Evolutionary conservation across 1,139 yeast genomes (phyloP), one percentile per base, ranked within the genome.

Genomic region (Pichia sp.): DNA sequence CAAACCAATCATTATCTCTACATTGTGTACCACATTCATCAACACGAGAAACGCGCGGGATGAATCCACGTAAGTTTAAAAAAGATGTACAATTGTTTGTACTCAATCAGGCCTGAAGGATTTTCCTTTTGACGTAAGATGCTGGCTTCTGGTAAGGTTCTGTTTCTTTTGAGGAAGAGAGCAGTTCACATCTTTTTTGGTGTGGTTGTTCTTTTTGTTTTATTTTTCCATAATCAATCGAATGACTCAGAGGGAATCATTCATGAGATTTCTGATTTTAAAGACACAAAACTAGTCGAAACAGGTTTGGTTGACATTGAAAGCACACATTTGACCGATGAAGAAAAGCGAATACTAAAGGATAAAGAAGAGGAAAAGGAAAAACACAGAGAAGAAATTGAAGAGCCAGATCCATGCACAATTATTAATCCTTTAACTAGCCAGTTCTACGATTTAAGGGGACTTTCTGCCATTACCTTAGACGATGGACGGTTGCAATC

Each of bases 391-490:
- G 37, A 31, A 39, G 23, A 16, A 16, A 16, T 16, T 16, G 31
- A 26, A 26, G 16, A 34, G 41, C 50, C 60, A 10, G 77, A 67
- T 37, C 75, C 78, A 5, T 79, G 85, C 53, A 75, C 85, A 0
- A 76, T 73, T 1, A 58, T 69, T 10, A 75, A 77, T 48, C 81
- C 82, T 0, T 47, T 65, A 9, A 73, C 71, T 16, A 69, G 72
- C 43, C 79, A 76, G 11, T 79, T 76, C 52, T 77, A 74, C 43
- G 83, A 79, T 54, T 61, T 79, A 37, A 60, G 79, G 26, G 74
- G 73, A 5, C 60, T 79, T 34, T 73, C 81, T 1, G 60, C 76
- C 3, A 37, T 61, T 1, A 67, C 68, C 1, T 61, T 64, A 42
- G 77, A 73, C 28, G 75, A 73, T 1, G 33, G 33, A 31, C 10